Conservation (phyloP, 2,329 filamentous ascomycete species). For the Penicillium expansum region DNA sequence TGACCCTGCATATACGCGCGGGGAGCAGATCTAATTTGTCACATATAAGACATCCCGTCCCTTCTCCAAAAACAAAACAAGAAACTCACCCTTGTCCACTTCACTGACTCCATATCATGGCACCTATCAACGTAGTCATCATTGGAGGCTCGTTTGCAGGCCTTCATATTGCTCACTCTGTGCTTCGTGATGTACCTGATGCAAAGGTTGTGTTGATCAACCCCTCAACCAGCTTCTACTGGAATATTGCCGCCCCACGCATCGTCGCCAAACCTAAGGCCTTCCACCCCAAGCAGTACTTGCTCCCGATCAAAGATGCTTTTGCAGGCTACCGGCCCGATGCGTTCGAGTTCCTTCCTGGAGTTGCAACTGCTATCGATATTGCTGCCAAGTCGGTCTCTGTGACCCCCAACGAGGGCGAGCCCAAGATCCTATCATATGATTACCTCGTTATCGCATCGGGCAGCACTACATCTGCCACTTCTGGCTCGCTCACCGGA, state of each 20-base stretch:
- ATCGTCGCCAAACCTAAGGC: slow-evolving; percentile 50
- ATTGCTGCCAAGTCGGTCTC: slow-evolving; percentile 44
- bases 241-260: slow-evolving; percentile 54
- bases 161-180: slow-evolving; percentile 34
- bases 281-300: slow-evolving; percentile 48
- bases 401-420: slow-evolving; percentile 37
- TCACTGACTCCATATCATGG: slow-evolving; percentile 12
- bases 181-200: slow-evolving; percentile 35
- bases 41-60: slow-evolving; percentile 11
- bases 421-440: slow-evolving; percentile 41
- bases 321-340: slow-evolving; percentile 52
- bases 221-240: slow-evolving; percentile 54
- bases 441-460: slow-evolving; percentile 58
- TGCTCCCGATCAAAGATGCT: slow-evolving; percentile 49
- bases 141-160: slow-evolving; percentile 42
- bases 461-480: slow-evolving; percentile 49
- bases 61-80: slow-evolving; percentile 1
- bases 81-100: not conserved
- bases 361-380: slow-evolving; percentile 49
- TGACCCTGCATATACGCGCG: not conserved
- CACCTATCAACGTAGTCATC: slow-evolving; percentile 30
- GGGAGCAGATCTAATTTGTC: not conserved
- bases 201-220: slow-evolving; percentile 55
- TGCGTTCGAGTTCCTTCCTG: slow-evolving; percentile 53
- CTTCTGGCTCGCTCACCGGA: slow-evolving; percentile 33